These are phyloP conservation scores for Neurospora sp. DNA, from an alignment of 495 filamentous ascomycete genomes.

Conservation along the genomic window DNA sequence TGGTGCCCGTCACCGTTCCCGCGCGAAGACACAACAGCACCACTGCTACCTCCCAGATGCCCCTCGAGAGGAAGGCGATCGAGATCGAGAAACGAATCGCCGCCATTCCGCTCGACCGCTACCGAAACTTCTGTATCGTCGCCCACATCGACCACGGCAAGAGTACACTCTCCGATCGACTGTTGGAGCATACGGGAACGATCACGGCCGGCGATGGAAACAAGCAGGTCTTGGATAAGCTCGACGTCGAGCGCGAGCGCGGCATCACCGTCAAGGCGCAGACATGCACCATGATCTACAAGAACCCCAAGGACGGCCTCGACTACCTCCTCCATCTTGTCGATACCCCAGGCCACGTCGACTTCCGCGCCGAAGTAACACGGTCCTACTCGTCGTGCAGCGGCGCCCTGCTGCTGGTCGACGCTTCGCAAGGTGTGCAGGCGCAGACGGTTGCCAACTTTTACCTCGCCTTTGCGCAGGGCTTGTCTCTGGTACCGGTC, in stretches of 20 bases:
- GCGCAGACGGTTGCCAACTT: conserved; percentile 97
- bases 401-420: conserved; percentile 83
- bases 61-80: conserved; percentile 8
- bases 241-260: conserved; percentile 90
- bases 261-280: conserved; percentile 99
- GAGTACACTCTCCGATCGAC: conserved; percentile 80
- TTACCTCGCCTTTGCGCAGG: conserved; percentile 90
- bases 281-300: conserved; percentile 96
- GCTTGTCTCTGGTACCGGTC: conserved; percentile 75
- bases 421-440: conserved; percentile 87
- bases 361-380: conserved; percentile 86
- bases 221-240: conserved; percentile 92
- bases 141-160: conserved; percentile 99
- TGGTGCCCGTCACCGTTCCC: background rate
- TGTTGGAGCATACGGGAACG: conserved; percentile 91
- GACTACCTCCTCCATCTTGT: conserved; percentile 94
- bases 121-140: conserved; percentile 96
- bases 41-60: background rate
- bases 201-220: conserved; percentile 70
- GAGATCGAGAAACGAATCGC: conserved; percentile 75
- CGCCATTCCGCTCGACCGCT: conserved; percentile 81
- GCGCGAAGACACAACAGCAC: background rate
- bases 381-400: conserved; percentile 92
- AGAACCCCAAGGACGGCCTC: conserved; percentile 51
- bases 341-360: conserved; percentile 95